Evolutionary conservation across 306 rosid genomes (phyloP), one percentile per base, ranked within the genome.

Genomic region (Quercus aquifolioides): DNA sequence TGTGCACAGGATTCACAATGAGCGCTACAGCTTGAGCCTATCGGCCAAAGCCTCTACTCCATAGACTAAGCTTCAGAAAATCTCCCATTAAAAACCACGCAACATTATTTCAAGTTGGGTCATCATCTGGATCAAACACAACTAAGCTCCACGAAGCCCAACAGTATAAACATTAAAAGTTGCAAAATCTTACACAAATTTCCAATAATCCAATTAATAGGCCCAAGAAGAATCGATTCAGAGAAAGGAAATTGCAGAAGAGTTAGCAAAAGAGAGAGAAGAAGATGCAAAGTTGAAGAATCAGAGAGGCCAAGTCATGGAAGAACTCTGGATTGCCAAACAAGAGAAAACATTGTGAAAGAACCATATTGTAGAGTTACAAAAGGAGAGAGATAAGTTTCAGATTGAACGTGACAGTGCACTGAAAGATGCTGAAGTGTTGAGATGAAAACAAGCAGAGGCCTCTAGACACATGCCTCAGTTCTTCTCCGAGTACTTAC

Each of bases 181-280:
- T 41, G 11, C 11, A 59, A 21, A 28, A 63, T 69, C 43, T 62
- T 55, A 64, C 71, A 35, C 19, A 51, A 21, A 63, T 43, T 59
- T 60, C 54, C 69, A 70, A 84, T 55, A 43, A 56, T 23, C 69
- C 58, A 46, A 54, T 87, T 76, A 56, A 46, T 88, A 95, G 99
- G 87, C 85, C 54, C 90, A 81, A 81, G 82, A 81, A 76, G 96
- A 91, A 82, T 76, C 86, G 79, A 89, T 85, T 75, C 88, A 76
- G 55, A 92, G 93, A 78, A 91, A 86, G 75, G 87, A 83, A 76
- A 76, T 76, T 63, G 97, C 83, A 84, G 91, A 92, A 86, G 92
- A 70, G 18, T 74, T 90, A 25, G 83, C 30, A 30, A 86, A 73
- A 56, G 94, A 85, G 76, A 87, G 35, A 62, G 90, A 62, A 75